phyloP scores from a whole-genome alignment of 2,329 filamentous ascomycete genomes.

The Cladosporium sphaerospermum region DNA sequence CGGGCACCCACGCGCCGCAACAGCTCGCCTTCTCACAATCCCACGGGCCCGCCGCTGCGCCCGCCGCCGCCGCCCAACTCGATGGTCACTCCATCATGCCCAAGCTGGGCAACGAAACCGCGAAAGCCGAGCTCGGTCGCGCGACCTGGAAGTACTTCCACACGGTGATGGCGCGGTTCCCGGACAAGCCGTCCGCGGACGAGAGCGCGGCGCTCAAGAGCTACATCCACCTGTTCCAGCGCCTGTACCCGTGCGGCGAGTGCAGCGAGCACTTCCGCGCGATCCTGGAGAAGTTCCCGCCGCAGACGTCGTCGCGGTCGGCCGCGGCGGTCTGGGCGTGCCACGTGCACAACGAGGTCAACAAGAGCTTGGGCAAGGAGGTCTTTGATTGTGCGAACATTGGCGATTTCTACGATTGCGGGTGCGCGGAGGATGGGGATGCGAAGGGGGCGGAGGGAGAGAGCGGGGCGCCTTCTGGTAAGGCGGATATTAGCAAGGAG shows the following conservation, averaged over 20 bases:
- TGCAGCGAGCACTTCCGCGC: constrained; percentile 59
- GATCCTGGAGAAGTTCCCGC: constrained; percentile 56
- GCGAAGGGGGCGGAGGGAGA: neutral
- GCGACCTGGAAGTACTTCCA: constrained; percentile 62
- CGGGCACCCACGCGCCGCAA: constrained; percentile 19
- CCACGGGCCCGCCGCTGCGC: constrained; percentile 9
- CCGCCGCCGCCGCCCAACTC: constrained; percentile 32
- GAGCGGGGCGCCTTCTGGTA: constrained; percentile 5
- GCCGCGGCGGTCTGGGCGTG: constrained; percentile 61
- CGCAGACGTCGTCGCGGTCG: constrained; percentile 56
- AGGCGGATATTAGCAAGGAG: constrained; percentile 26
- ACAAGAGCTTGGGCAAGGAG: constrained; percentile 54
- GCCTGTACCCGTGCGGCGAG: constrained; percentile 62
- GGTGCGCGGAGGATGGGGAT: constrained; percentile 51
- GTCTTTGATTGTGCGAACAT: constrained; percentile 60
- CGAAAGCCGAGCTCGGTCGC: constrained; percentile 63
- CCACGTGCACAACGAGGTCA: constrained; percentile 61
- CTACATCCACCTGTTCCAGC: constrained; percentile 58
- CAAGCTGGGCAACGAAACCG: constrained; percentile 74
- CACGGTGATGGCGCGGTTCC: constrained; percentile 61
- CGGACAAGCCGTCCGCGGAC: constrained; percentile 55
- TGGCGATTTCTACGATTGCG: constrained; percentile 62
- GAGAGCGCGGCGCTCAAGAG: constrained; percentile 54
- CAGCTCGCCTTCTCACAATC: neutral
- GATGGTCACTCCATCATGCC: constrained; percentile 68